Percentiles rank a stretch among this genome's conserved stretches.
These are phyloP conservation scores for Mercurialis annua DNA, from an alignment of 345 rosid species.

Conservation along the genomic window DNA sequence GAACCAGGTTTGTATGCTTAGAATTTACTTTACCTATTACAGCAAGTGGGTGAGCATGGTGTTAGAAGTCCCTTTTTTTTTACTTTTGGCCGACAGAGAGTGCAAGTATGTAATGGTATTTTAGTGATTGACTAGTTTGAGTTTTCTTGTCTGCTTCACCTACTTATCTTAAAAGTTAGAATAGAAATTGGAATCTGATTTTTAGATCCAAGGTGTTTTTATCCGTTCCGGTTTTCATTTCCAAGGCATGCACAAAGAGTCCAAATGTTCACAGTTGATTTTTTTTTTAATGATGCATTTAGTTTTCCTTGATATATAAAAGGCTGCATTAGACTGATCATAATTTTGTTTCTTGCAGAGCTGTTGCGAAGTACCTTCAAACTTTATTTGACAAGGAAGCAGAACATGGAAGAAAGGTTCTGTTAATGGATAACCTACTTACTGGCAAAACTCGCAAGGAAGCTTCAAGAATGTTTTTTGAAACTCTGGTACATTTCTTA, in stretches of 20 bases:
- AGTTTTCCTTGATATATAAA: not conserved
- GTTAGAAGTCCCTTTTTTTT: not conserved
- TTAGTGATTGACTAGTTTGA: too few species aligned
- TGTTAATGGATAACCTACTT: conserved; percentile 65
- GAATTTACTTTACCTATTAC: not conserved
- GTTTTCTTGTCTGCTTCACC: too few species aligned
- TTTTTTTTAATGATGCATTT: not conserved
- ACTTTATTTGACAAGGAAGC: conserved; percentile 65
- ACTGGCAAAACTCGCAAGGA: conserved; percentile 95
- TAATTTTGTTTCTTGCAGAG: conserved; percentile 38
- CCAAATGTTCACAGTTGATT: too few species aligned
- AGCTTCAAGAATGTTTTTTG: conserved; percentile 98
- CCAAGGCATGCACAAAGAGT: too few species aligned
- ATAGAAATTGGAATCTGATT: too few species aligned
- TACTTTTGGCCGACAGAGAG: too few species aligned
- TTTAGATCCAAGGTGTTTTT: too few species aligned
- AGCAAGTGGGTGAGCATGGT: not conserved
- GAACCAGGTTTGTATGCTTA: conserved; percentile 62
- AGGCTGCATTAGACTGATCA: not conserved
- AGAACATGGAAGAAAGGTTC: conserved; percentile 48
- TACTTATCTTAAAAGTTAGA: too few species aligned
- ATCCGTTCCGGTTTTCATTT: too few species aligned
- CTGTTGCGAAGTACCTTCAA: conserved; percentile 90
- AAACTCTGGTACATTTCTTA: conserved; percentile 70
- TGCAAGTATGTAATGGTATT: too few species aligned